Evolutionary conservation across 495 filamentous ascomycete species (phyloP), one percentile per base, ranked within the genome.

Genomic region (Ramalina peruviana): DNA sequence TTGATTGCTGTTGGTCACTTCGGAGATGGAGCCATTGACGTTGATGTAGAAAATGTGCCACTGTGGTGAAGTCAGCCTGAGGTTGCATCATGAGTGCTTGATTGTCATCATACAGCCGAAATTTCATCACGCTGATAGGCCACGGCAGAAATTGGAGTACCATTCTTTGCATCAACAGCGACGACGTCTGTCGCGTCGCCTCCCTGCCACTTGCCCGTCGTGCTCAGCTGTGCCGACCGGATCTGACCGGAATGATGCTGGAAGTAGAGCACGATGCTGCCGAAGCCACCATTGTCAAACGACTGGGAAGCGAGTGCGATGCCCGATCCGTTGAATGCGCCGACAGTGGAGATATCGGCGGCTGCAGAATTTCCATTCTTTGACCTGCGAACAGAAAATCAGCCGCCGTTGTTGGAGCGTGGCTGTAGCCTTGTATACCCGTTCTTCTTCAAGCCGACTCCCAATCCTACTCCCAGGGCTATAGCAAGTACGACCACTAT

Each of bases 241-340:
- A 66, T 48, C 21, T 65, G 53, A 36, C 64, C 64, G 3, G 53
- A 41, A 15, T 60, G 55, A 50, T 65, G 61, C 40, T 67, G 64
- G 48, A 64, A 67, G 47, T 64, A 65, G 51, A 67, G 51, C 20
- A 59, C 59, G 17, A 66, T 61, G 40, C 49, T 52, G 36, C 63
- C 58, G 10, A 49, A 43, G 9, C 57, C 51, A 12, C 54, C 54
- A 16, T 30, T 41, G 19, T 51, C 49, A 41, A 64, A 66, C 6
- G 63, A 64, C 36, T 65, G 54, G 1, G 62, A 64, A 21, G 63
- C 62, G 37, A 66, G 27, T 2, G 63, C 63, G 23, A 66, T 61
- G 6, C 63, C 62, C 3, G 63, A 63, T 38, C 62, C 63, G 49
- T 66, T 64, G 58, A 66, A 63, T 3, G 63, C 63, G 23, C 63